Base-by-base conservation (phyloP, 1,284 basidiomycete genomes). In the Ganoderma sinense region DNA sequence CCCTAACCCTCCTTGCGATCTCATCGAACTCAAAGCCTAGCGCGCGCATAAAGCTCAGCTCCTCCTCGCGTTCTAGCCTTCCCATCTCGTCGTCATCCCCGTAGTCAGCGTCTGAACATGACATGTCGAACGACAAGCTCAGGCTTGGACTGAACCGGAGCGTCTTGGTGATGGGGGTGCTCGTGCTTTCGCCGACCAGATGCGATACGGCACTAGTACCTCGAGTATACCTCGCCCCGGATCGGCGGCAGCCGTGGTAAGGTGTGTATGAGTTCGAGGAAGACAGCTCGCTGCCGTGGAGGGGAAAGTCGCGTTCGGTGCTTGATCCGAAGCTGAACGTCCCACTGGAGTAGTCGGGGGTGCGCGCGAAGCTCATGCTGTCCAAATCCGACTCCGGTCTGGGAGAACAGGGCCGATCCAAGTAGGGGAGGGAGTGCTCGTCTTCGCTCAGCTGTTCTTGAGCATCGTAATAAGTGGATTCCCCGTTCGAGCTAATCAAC, bases 281-380 rank as follows among this genome's bases (percentile, higher is more conserved):
- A 4, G 69, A 73, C 20, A 62, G 56, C 1, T 64, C 58, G 58
- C 66, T 68, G 18, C 64, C 43, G 8, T 73, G 68, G 14, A 51
- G 36, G 51, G 48, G 56, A 23, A 59, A 68, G 43, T 68, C 64
- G 41, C 66, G 69, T 36, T 69, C 70, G 2, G 55, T 60, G 55
- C 69, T 63, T 23, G 72, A 73, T 10, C 67, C 67, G 65, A 72
- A 67, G 51, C 73, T 74, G 43, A 70, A 68, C 18, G 65, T 70
- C 3, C 65, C 71, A 51, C 73, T 71, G 33, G 70, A 70, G 43
- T 72, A 59, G 55, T 75, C 74, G 11, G 73, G 71, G 2, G 70
- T 77, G 7, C 71, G 74, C 16, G 79, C 79, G 65, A 80, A 80
- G 69, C 78, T 78, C 77, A 80, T 80, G 67, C 72, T 77, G 56